These are phyloP conservation scores for Penicillium sp. DNA, from an alignment of 2,329 filamentous ascomycete species.

Conservation along the genomic window DNA sequence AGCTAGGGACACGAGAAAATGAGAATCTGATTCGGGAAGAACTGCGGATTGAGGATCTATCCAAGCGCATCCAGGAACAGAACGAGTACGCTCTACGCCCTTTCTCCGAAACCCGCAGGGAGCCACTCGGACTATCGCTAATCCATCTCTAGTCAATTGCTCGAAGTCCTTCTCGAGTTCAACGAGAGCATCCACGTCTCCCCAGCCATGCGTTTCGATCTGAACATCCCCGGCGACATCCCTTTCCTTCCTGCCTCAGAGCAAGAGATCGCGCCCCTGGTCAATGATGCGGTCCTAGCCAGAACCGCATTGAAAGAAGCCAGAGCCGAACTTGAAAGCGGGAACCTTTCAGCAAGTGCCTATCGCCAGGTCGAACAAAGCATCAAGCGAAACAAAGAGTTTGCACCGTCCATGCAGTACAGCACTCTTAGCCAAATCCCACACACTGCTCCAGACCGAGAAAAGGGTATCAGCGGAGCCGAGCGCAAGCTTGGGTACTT, in stretches of 20 bases:
- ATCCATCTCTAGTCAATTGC: conserved; percentile 62
- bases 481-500: conserved; percentile 41
- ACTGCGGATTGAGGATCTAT: conserved; percentile 71
- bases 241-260: conserved; percentile 47
- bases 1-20: conserved; percentile 70
- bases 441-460: conserved; percentile 24
- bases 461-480: conserved; percentile 18
- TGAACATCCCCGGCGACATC: conserved; percentile 48
- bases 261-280: conserved; percentile 29
- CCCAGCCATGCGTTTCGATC: conserved; percentile 66
- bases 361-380: conserved; percentile 39
- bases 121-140: conserved; percentile 2
- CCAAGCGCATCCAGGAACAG: conserved; percentile 78
- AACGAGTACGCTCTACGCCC: conserved; percentile 65
- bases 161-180: conserved; percentile 83
- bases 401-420: conserved; percentile 36
- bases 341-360: conserved; percentile 31
- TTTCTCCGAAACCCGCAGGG: background rate
- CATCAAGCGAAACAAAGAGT: conserved; percentile 37
- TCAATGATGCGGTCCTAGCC: conserved; percentile 31
- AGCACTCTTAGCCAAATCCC: conserved; percentile 29
- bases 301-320: conserved; percentile 38
- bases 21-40: conserved; percentile 65
- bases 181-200: conserved; percentile 79
- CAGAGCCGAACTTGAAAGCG: conserved; percentile 33